Conservation (phyloP, 345 rosid species). For the Limnanthes douglasii region DNA sequence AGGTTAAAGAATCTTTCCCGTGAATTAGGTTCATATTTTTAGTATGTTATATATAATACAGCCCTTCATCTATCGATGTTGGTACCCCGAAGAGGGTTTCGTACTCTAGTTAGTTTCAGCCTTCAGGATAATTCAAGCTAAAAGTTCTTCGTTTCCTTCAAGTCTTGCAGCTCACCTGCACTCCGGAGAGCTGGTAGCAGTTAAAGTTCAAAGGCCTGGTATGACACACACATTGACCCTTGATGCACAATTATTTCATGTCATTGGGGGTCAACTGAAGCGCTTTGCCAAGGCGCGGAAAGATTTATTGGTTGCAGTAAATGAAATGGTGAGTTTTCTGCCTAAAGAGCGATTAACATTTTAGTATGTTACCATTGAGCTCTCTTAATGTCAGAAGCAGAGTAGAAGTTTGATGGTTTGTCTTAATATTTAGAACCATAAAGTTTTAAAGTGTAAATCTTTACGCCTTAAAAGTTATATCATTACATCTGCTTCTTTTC, state of each 20-base stretch:
- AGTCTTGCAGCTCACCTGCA: conserved; percentile 89
- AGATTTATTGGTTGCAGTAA: conserved; percentile 82
- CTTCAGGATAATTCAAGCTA: conserved; percentile 10
- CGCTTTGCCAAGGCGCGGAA: conserved; percentile 85
- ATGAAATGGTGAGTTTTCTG: conserved; percentile 64
- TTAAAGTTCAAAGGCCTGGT: conserved; percentile 98
- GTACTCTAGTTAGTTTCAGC: background rate
- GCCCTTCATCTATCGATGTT: background rate
- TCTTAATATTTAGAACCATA: too few relatives aligned
- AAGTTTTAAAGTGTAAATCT: too few relatives aligned
- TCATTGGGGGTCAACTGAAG: conserved; percentile 94
- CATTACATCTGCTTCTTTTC: too few relatives aligned
- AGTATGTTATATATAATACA: conserved; percentile 3
- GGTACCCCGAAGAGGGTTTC: background rate
- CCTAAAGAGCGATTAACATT: background rate
- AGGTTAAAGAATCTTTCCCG: conserved; percentile 39
- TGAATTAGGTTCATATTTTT: background rate
- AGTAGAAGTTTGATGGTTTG: too few relatives aligned
- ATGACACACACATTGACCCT: conserved; percentile 67
- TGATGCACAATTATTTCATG: conserved; percentile 79
- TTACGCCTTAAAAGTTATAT: too few relatives aligned
- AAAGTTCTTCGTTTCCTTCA: conserved; percentile 19
- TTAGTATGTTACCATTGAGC: too few relatives aligned
- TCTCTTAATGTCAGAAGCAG: too few relatives aligned
- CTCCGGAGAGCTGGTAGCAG: conserved; percentile 96